Percentiles rank a stretch among this genome's conserved stretches.
These are phyloP conservation scores for Adansonia grandidieri DNA, from an alignment of 441 rosid genomes.

Conservation along the genomic window DNA sequence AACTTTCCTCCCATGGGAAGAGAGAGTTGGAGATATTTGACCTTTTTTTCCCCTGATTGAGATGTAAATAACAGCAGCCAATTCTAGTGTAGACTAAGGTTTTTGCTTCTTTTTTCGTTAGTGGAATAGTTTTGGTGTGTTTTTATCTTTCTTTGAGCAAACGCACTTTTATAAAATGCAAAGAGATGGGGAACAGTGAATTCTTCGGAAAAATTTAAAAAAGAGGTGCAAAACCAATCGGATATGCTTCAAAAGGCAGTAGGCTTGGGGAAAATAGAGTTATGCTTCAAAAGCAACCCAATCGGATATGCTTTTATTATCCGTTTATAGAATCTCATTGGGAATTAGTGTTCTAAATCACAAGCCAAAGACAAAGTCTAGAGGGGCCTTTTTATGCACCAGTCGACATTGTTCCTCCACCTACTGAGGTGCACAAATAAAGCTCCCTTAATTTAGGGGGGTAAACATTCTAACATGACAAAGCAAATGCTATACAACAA, in stretches of 20 bases:
- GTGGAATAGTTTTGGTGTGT: background rate
- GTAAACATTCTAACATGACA: background rate
- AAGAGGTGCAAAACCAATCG: background rate
- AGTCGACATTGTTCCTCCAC: background rate
- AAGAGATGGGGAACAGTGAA: background rate
- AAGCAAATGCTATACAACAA: background rate
- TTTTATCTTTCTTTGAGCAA: background rate
- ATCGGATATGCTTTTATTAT: background rate
- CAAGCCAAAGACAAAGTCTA: background rate
- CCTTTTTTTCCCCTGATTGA: background rate
- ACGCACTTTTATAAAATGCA: background rate
- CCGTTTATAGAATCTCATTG: background rate
- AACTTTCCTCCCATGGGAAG: background rate
- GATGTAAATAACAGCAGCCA: constrained; percentile 20
- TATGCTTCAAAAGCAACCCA: background rate
- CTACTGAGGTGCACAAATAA: background rate
- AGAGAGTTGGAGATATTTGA: background rate
- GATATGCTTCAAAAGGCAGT: background rate
- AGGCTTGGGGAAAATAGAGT: background rate
- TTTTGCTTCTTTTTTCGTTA: background rate
- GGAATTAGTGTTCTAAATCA: background rate
- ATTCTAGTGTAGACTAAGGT: background rate
- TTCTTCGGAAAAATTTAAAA: background rate
- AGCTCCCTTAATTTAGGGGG: background rate
- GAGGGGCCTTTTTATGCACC: background rate